phyloP scores from a whole-genome alignment of 2,329 filamentous ascomycete genomes.

The Diaporthe citrichinensis region DNA sequence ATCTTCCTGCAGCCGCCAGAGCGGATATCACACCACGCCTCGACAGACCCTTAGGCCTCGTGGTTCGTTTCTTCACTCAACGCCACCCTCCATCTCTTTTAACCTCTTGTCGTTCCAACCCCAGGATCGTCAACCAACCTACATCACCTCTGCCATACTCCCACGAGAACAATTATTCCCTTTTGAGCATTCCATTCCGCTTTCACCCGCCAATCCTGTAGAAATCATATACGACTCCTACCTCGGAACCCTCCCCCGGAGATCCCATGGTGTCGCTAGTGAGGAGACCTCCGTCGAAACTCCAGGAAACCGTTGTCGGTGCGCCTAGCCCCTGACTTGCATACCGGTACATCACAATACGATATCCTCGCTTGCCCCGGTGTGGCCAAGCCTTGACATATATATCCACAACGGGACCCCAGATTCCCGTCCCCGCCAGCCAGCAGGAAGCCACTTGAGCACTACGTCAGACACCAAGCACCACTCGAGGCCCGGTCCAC shows the following conservation, averaged over 20 bases:
- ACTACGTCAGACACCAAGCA: constrained; percentile 21
- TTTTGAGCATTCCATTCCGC: constrained; percentile 9
- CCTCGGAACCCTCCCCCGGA: constrained; percentile 33
- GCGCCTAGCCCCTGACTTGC: constrained; percentile 44
- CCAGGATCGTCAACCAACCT: constrained; percentile 35
- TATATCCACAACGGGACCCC: constrained; percentile 38
- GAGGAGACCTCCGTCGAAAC: constrained; percentile 49
- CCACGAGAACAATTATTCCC: constrained; percentile 10
- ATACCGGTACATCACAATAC: constrained; percentile 34
- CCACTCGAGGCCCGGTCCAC: constrained; percentile 2
- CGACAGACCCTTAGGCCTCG: constrained; percentile 40
- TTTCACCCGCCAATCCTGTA: constrained; percentile 19
- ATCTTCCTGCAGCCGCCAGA: constrained; percentile 28
- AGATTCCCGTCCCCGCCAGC: constrained; percentile 32
- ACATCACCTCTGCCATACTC: constrained; percentile 17
- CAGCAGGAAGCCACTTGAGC: constrained; percentile 11
- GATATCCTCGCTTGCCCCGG: constrained; percentile 30
- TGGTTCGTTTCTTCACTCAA: constrained; percentile 37
- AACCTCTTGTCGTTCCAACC: constrained; percentile 37
- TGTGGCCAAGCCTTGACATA: constrained; percentile 34
- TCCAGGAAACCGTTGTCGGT: constrained; percentile 45
- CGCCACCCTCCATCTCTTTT: constrained; percentile 39
- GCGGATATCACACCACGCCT: constrained; percentile 40
- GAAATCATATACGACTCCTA: constrained; percentile 32
- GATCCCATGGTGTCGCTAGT: constrained; percentile 59